Evolutionary conservation across 2,329 filamentous ascomycete species (phyloP), one percentile per base, ranked within the genome.

Genomic region (Ophiostoma himal-ulmi): DNA sequence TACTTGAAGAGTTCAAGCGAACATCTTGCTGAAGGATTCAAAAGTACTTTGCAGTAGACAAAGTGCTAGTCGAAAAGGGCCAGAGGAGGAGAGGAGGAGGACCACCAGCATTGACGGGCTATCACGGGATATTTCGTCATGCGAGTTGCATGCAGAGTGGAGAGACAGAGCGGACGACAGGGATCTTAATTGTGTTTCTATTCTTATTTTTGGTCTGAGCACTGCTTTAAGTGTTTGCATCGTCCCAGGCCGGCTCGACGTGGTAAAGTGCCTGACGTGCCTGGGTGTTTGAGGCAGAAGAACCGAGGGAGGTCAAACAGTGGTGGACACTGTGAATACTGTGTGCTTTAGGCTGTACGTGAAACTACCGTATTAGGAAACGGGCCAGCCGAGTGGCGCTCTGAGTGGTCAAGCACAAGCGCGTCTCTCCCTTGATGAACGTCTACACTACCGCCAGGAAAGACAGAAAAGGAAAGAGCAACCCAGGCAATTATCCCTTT

Each of bases 371-470:
- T 57, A 57, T 57, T 57, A 57, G 52, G 52, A 57, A 57, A 30
- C 3, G 8, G 22, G n/a, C 3, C 52, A 13, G 22, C 13, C 3
- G 8, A 11, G 34, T 34, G 34, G 34, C 60, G 60, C 30, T 37
- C 8, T 64, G 60, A 64, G 30, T 62, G 57, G 57, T 3, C 30
- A 2, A n/a, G 5, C 1, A 3, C 13, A 10, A 64, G 60, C 60
- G 60, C 60, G 60, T 64, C 60, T 36, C 60, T 64, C 60, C 60
- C 60, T 64, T 39, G 52, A 57, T 37, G 34, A 20, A 37, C 34
- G 17, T 20, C 44, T 48, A 20, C 17, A 48, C 6, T 20, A 17
- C 17, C 6, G 22, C 52, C n/a, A 57, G 11, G 10, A 22, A 26
- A 26, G 22, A 60, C 57, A 17, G 20, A 57, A 57, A 17, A 64